phyloP scores from a whole-genome alignment of 2,329 filamentous ascomycete species.

The Ophioceras dolichostomum region DNA sequence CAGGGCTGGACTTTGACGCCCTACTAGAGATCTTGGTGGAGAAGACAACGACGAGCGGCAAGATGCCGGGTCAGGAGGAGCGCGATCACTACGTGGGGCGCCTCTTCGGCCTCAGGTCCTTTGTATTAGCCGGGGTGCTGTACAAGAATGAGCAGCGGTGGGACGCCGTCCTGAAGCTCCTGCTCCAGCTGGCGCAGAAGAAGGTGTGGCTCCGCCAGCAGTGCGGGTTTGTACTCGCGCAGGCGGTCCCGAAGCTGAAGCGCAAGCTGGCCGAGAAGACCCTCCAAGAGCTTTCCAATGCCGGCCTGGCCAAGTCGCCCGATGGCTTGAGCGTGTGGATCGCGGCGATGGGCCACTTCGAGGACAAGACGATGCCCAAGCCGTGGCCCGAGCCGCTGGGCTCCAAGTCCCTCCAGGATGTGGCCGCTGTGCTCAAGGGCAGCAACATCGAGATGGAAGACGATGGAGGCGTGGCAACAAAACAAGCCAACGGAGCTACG shows the following conservation, averaged over 20 bases:
- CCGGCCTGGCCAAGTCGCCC: slow-evolving; percentile 60
- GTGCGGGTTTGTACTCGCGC: slow-evolving; percentile 71
- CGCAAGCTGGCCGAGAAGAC: slow-evolving; percentile 47
- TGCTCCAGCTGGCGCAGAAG: slow-evolving; percentile 64
- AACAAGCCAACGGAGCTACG: slow-evolving; percentile 64
- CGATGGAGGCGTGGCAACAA: slow-evolving; percentile 33
- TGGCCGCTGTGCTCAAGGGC: slow-evolving; percentile 73
- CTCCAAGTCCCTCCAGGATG: slow-evolving; percentile 50
- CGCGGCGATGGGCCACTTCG: slow-evolving; percentile 50
- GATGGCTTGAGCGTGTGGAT: slow-evolving; percentile 90
- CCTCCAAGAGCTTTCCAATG: slow-evolving; percentile 45
- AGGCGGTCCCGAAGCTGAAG: slow-evolving; percentile 53
- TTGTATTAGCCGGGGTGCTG: slow-evolving; percentile 67
- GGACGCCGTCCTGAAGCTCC: slow-evolving; percentile 55
- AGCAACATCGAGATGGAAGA: slow-evolving; percentile 42
- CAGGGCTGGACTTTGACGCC: slow-evolving; percentile 41
- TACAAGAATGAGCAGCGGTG: slow-evolving; percentile 49
- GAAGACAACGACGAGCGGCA: slow-evolving; percentile 41
- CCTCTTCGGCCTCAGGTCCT: slow-evolving; percentile 75
- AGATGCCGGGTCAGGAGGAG: slow-evolving; percentile 58
- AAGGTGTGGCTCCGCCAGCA: slow-evolving; percentile 86
- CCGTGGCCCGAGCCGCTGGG: slow-evolving; percentile 72
- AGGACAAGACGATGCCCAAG: slow-evolving; percentile 52
- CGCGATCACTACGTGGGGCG: slow-evolving; percentile 76
- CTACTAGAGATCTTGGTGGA: slow-evolving; percentile 39